Percentiles rank a stretch among this genome's conserved stretches.
These are phyloP conservation scores for Neodidymelliopsis sp. DNA, from an alignment of 2,329 filamentous ascomycete species.

Conservation along the genomic window DNA sequence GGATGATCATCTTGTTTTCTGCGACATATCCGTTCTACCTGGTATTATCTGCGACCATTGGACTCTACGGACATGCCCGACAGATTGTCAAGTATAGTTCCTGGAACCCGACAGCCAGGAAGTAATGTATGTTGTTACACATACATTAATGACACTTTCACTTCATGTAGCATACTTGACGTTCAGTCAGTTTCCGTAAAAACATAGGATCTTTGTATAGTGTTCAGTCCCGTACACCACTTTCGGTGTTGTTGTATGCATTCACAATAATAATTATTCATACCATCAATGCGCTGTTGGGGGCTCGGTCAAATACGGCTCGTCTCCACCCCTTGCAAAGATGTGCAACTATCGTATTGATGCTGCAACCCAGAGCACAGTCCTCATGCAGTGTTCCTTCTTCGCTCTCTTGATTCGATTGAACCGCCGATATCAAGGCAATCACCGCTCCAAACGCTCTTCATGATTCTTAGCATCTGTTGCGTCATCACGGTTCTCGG, in stretches of 20 bases:
- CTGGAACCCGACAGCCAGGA: conserved; percentile 58
- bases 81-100: conserved; percentile 56
- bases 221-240: neutral
- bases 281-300: neutral
- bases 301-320: neutral
- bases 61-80: conserved; percentile 57
- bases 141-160: neutral
- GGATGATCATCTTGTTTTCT: conserved; percentile 54
- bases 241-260: neutral
- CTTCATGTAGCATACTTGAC: neutral
- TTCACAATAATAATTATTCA: neutral
- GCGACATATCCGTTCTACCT: conserved; percentile 55
- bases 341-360: neutral
- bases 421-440: neutral
- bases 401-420: neutral
- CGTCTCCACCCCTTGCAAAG: too few relatives aligned
- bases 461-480: neutral
- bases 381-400: neutral
- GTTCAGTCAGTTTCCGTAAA: neutral
- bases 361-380: neutral
- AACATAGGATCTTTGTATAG: neutral
- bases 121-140: conserved; percentile 20
- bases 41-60: conserved; percentile 54
- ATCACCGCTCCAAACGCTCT: neutral
- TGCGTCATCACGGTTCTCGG: neutral